Base-by-base conservation (phyloP, 176 grass and related monocot species). In the Poa pratensis region DNA sequence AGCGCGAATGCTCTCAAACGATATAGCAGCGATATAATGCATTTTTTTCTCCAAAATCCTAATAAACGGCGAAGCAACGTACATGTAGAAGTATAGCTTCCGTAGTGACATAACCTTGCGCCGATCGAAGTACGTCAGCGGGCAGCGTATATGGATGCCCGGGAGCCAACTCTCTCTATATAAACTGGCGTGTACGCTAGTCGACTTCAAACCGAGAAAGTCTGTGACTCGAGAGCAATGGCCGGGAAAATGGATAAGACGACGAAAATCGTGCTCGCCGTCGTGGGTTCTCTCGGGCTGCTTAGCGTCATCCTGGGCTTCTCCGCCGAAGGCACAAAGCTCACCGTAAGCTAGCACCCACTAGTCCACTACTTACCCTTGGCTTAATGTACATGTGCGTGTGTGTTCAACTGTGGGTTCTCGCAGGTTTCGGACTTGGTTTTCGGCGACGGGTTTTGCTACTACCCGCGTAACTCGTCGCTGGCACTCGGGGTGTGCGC, bases 281-380 rank as follows among this genome's bases (percentile, higher is more conserved):
- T 81, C 6, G 61, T 77, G 7, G 88, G 88, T 0, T 81, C 69
- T 5, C 77, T 85, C 6, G 87, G 87, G 11, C 0, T 89, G 61
- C 9, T 89, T 3, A 89, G 87, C 3, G 82, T 71, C 77, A 58
- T 89, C 82, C 45, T 81, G 20, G 77, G 59, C 1, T 89, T 89
- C 82, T 16, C 82, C 3, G 87, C 69, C 5, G 87, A 89, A 27
- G 82, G 81, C 8, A 51, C 75, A 1, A 88, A 84, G n/a, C 59
- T 68, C 3, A 57, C 39, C 8, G 87, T 89, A 89, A 89, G 82
- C 59, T 43, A 26, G 27, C 19, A 10, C 54, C 5, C 13, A 40
- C 37, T 6, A 7, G 6, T 7, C 7, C 48, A 16, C 2, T 24
- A 11, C 77, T 3, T 45, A 1, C 19, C 12, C 45, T 12, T n/a